phyloP scores from a whole-genome alignment of 148 eudicot species.

The Polygonum aviculare region DNA sequence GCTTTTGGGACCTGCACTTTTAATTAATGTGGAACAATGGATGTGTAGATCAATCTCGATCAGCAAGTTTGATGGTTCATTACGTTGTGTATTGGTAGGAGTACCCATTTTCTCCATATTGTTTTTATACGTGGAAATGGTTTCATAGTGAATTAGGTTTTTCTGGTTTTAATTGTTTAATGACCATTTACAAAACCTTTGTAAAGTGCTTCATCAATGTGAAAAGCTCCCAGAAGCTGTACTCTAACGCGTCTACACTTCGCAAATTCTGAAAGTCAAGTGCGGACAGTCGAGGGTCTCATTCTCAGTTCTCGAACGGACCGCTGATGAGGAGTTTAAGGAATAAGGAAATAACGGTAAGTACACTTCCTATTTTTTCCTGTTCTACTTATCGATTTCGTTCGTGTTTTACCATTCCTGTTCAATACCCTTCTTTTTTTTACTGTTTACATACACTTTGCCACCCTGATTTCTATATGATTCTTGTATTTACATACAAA shows the following conservation, averaged over 20 bases:
- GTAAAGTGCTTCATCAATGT: slow-evolving; percentile 43
- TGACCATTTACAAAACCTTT: neutral
- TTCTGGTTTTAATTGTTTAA: neutral
- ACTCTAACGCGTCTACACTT: slow-evolving; percentile 41
- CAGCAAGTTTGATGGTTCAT: neutral
- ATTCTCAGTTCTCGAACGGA: slow-evolving; percentile 4
- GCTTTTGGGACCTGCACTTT: neutral
- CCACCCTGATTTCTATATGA: too few species aligned
- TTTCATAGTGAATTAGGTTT: neutral
- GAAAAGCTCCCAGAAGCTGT: slow-evolving; percentile 35
- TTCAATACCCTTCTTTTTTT: too few species aligned
- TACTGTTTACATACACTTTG: too few species aligned
- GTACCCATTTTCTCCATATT: neutral
- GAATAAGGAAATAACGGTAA: slow-evolving; percentile 32
- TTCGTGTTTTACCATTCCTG: too few species aligned
- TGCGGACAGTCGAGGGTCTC: slow-evolving; percentile 13
- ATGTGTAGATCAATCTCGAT: neutral
- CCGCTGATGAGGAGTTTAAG: slow-evolving; percentile 15
- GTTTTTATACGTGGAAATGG: neutral
- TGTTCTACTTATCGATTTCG: too few species aligned
- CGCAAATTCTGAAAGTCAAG: slow-evolving; percentile 21
- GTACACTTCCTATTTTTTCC: slow-evolving; percentile 20
- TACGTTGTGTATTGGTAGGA: neutral
- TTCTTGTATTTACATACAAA: too few species aligned
- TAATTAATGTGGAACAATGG: neutral